Base-by-base conservation (phyloP, 2,329 filamentous ascomycete genomes). In the Diaporthe vaccinii region DNA sequence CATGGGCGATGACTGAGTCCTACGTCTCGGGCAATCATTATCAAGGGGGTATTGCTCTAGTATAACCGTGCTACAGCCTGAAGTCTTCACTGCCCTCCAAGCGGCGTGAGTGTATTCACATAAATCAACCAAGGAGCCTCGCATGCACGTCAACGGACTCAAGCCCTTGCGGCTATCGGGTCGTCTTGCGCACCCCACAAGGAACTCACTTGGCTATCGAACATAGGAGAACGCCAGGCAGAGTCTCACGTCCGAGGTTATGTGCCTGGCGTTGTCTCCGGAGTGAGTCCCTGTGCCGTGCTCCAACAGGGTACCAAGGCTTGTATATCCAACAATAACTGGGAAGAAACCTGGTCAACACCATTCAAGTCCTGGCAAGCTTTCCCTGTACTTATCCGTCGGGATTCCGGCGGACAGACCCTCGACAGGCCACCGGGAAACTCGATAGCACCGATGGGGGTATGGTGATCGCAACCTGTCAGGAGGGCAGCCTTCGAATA, bases 311-410 rank as follows among this genome's bases (percentile, higher is more conserved):
- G 46, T 53, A 53, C 31, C 12, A 51, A 68, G 22, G 20, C 53
- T 25, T 53, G n/a, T 39, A n/a, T 53, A 34, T 68, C 62, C 65
- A 68, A 53, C 65, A 68, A 68, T 68, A 68, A 68, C 46, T 68
- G 65, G 65, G 65, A 68, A 39, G 22, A 53, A 17, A 36, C 62
- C 65, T 53, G 31, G 65, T 67, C 61, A 31, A 67, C 44, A 34
- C 61, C 39, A 31, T 62, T 7, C 28, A 20, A 49, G 61, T 67
- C 41, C 44, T 28, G n/a, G 61, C 46, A 39, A 53, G 28, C 39
- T 28, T 53, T 53, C 46, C n/a, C 62, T 22, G 10, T 12, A 20
- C 46, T 25, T 25, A 53, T 39, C 46, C 46, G 34, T 68, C 65
- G 65, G 46, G 22, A 67, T 14, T 68, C 39, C 22, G n/a, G 46